Conservation (phyloP, 495 filamentous ascomycete species). For the Penicillium roqueforti region DNA sequence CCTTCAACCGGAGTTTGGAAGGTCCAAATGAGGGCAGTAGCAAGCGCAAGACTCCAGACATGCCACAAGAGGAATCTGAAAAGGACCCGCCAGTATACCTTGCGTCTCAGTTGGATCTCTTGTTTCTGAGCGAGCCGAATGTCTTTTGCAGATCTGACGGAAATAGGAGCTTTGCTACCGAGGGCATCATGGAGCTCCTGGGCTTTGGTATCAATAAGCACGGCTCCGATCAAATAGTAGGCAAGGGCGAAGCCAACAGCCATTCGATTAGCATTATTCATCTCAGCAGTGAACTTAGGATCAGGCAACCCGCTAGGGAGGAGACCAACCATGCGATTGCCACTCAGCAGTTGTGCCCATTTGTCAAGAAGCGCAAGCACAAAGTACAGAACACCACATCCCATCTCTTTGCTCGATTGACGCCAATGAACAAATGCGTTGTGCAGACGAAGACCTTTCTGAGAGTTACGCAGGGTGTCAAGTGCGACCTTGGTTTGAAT, state of each 20-base stretch:
- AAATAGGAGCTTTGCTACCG: slow-evolving; percentile 34
- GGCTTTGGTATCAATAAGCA: slow-evolving; percentile 56
- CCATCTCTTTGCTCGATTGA: slow-evolving; percentile 52
- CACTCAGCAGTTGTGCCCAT: slow-evolving; percentile 52
- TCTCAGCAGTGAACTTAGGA: slow-evolving; percentile 40
- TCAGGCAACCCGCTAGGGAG: slow-evolving; percentile 35
- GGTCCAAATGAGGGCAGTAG: slow-evolving; percentile 50
- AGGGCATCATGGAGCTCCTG: slow-evolving; percentile 49
- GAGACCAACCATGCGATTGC: slow-evolving; percentile 43
- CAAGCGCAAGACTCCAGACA: slow-evolving; percentile 52
- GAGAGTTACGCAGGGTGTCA: slow-evolving; percentile 49
- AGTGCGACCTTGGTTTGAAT: slow-evolving; percentile 53
- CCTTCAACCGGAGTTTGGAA: slow-evolving; percentile 42
- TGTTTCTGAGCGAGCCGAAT: slow-evolving; percentile 43
- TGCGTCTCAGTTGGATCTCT: slow-evolving; percentile 46
- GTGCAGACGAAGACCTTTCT: slow-evolving; percentile 57
- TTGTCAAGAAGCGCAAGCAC: slow-evolving; percentile 57
- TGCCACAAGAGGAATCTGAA: slow-evolving; percentile 51
- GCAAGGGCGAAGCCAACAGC: slow-evolving; percentile 54
- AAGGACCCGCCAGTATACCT: slow-evolving; percentile 53
- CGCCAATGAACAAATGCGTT: slow-evolving; percentile 62
- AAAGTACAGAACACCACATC: slow-evolving; percentile 56
- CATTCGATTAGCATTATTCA: slow-evolving; percentile 43
- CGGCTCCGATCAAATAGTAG: slow-evolving; percentile 57
- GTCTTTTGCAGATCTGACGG: slow-evolving; percentile 32